Evolutionary conservation across 2,329 filamentous ascomycete species (phyloP), one percentile per base, ranked within the genome.

Genomic region (Penicillium sp.): DNA sequence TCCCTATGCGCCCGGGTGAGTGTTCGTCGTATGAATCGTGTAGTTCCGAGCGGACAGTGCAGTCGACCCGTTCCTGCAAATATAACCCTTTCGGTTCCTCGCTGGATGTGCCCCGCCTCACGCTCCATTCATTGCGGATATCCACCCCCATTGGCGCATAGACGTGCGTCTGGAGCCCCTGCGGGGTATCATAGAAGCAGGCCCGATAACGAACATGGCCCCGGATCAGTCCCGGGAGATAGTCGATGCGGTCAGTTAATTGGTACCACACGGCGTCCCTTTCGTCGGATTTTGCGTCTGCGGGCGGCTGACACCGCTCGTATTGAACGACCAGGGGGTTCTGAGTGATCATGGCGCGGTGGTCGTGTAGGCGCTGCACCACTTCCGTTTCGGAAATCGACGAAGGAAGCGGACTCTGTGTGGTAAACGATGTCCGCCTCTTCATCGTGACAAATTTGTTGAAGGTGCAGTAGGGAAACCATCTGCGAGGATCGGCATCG

Each of bases 61-160:
- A 94, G 81, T 89, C 85, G 42, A 90, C 84, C 56, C 93, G 87
- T 73, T 95, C 89, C 16, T 86, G 77, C 41, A 94, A 71, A 62
- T 89, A 93, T 16, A 94, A 71, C 0, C 87, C 88, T 34, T 76
- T 73, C 1, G 81, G 77, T 68, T 93, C 87, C 20, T 84, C 86
- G 0, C 85, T 26, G 24, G 24, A 26, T 26, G 6, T 26, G 24
- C 24, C 83, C 38, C 87, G 87, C 36, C 81, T 81, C 4, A 94
- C 73, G 8, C 76, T 83, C 88, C 87, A 94, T 69, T 84, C 84
- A 27, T 81, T 84, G 51, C 82, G 81, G 57, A 93, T 87, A 52
- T 91, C 81, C 41, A 93, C 77, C n/a, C 87, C 87, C 60, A 89
- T 79, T 1, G 89, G 87, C 11, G 88, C 89, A 62, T 89, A 89